Base-by-base conservation (phyloP, 2,329 filamentous ascomycete species). In the Fusarium graminum region DNA sequence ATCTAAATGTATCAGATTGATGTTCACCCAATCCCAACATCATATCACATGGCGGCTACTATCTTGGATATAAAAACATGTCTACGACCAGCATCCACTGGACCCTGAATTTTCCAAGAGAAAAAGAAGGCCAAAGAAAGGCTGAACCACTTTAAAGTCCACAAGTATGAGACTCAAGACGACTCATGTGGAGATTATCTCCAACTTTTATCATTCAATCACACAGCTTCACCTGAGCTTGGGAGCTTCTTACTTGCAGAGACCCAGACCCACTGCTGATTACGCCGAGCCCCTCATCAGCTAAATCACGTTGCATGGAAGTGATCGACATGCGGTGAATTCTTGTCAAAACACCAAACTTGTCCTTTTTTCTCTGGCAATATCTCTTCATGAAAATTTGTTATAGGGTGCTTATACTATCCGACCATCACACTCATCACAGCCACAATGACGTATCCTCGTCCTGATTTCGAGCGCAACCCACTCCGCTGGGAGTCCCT, bases 401-500 rank as follows among this genome's bases (percentile, higher is more conserved):
- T 46, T 43, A 13, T 39, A 45, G 16, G 29, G 30, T 19, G 4
- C 7, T 11, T 40, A 25, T 14, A 30, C 12, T 17, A 29, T 7
- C 14, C 17, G 17, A 12, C 25, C n/a, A 7, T n/a, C 10, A 9
- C 9, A 11, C 17, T 40, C 16, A 41, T 42, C 54, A 36, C 36
- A 30, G 12, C 38, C 41, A 59, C 49, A n/a, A 74, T 73, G 70
- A 69, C 69, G 45, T 90, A 91, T 68, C 89, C 88, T 25, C 86
- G 89, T 53, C 88, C 88, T 1, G 88, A 91, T 76, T 90, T 90
- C 74, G 73, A 84, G 52, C 86, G 88, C 53, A 75, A 78, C 30
- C 72, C 79, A 26, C 80, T 88, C 28, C 81, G 79, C 43, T 91
- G 88, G 88, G 74, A 78, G 39, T 85, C 85, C 2, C 83, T 91